phyloP scores from a whole-genome alignment of 257 asterid genomes.

The Verbascum thapsus region DNA sequence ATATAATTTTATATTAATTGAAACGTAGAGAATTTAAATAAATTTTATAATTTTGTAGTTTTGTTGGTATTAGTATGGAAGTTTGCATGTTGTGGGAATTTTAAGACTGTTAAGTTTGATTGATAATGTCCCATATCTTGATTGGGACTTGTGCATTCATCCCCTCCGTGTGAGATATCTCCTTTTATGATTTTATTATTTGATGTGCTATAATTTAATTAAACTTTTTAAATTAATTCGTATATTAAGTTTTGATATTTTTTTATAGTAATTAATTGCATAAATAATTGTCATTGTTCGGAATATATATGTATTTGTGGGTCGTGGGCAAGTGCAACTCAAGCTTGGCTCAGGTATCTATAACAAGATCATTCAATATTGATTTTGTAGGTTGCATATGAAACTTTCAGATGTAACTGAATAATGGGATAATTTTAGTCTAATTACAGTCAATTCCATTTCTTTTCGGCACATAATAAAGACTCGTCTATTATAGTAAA shows the following conservation, averaged over 20 bases:
- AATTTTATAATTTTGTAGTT: constrained; percentile 17
- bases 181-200: background rate
- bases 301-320: no score
- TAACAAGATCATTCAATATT: no score
- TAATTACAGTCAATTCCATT: no score
- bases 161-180: constrained; percentile 18
- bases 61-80: constrained; percentile 27
- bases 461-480: no score
- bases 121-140: constrained; percentile 40
- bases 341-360: no score
- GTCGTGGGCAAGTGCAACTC: no score
- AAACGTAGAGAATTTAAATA: background rate
- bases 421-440: no score
- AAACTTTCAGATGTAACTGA: no score
- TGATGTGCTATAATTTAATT: background rate
- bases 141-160: constrained; percentile 35
- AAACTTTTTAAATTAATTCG: background rate
- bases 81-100: constrained; percentile 31
- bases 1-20: constrained; percentile 21
- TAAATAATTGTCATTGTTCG: no score
- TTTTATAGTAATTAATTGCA: background rate
- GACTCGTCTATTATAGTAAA: no score
- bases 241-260: background rate
- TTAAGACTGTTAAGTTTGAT: constrained; percentile 25
- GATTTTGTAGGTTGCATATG: no score